Conservation (phyloP, 106 monocot genomes). For the Acorus calamus region DNA sequence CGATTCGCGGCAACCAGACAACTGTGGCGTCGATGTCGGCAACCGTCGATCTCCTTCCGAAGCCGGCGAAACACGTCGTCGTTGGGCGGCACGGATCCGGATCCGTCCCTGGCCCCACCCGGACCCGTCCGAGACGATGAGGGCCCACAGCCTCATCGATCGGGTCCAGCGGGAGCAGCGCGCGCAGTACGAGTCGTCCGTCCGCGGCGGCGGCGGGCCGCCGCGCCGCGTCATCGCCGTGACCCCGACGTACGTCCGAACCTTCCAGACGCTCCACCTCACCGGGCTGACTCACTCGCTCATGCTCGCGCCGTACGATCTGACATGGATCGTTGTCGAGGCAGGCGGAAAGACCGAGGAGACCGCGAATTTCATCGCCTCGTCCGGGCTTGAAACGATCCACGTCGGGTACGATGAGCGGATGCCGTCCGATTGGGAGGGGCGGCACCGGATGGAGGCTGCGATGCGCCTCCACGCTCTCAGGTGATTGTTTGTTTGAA, state of each 20-base stretch:
- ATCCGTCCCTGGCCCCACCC: slow-evolving; percentile 97
- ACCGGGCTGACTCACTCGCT: slow-evolving; percentile 70
- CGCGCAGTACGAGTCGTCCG: slow-evolving; percentile 16
- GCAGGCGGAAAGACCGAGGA: slow-evolving; percentile 64
- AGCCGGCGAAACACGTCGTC: slow-evolving; percentile 42
- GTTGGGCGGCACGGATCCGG: slow-evolving; percentile 92
- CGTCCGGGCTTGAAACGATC: slow-evolving; percentile 32
- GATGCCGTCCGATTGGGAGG: slow-evolving; percentile 60
- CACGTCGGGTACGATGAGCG: slow-evolving; percentile 42
- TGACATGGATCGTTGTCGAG: slow-evolving; percentile 92
- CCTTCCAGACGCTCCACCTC: slow-evolving; percentile 86
- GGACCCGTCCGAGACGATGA: slow-evolving; percentile 59
- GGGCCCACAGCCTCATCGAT: slow-evolving; percentile 66
- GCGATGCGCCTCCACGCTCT: slow-evolving; percentile 73
- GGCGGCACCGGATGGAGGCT: slow-evolving; percentile 50
- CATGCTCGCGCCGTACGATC: slow-evolving; percentile 51
- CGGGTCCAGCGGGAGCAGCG: slow-evolving; percentile 88
- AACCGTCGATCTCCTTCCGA: background rate
- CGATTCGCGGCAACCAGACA: too few species aligned
- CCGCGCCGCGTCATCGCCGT: slow-evolving; percentile 44
- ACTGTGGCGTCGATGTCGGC: too few species aligned
- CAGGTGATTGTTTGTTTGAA: slow-evolving; percentile 22
- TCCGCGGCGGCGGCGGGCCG: slow-evolving; percentile 25
- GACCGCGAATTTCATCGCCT: slow-evolving; percentile 30
- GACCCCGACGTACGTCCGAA: slow-evolving; percentile 80